Evolutionary conservation across 169 alveolate genomes (phyloP).

Genomic region (Fabrea salina): DNA sequence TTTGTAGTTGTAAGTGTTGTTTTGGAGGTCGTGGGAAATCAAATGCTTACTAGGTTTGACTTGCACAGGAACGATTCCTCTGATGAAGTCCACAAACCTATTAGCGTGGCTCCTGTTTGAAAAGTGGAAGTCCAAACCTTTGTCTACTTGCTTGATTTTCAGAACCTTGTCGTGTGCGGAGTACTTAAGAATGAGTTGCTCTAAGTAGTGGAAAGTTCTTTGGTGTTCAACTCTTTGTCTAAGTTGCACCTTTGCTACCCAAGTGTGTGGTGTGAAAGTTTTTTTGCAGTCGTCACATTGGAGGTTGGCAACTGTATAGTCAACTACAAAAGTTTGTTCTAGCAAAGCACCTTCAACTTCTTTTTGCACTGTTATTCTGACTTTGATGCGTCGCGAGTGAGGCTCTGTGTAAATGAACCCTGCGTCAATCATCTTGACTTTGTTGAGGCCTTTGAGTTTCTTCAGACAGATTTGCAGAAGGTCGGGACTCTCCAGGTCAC

Average conservation of each 20-base stretch:
- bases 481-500: conserved; percentile 95
- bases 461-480: conserved; percentile 94
- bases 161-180: conserved; percentile 91
- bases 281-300: conserved; percentile 98
- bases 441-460: conserved; percentile 93
- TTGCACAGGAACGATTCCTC: conserved; percentile 77
- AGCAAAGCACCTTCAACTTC: conserved; percentile 92
- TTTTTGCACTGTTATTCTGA: conserved; percentile 93
- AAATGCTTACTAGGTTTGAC: conserved; percentile 88
- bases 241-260: conserved; percentile 95
- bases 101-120: conserved; percentile 91
- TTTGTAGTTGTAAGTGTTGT: conserved; percentile 88
- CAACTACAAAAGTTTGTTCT: conserved; percentile 87
- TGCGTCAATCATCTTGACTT: conserved; percentile 94
- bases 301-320: conserved; percentile 85
- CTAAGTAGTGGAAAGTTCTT: conserved; percentile 94
- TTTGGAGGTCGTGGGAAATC: conserved; percentile 90
- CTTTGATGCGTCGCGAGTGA: conserved; percentile 93
- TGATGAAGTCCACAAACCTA: conserved; percentile 93
- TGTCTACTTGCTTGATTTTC: conserved; percentile 90
- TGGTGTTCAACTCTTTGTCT: conserved; percentile 97
- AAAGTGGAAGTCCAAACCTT: conserved; percentile 98
- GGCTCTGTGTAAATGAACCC: conserved; percentile 96
- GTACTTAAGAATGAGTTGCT: conserved; percentile 93
- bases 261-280: conserved; percentile 98